Evolutionary conservation across 2,329 filamentous ascomycete genomes (phyloP).

Genomic region (Sporothrix humicola): DNA sequence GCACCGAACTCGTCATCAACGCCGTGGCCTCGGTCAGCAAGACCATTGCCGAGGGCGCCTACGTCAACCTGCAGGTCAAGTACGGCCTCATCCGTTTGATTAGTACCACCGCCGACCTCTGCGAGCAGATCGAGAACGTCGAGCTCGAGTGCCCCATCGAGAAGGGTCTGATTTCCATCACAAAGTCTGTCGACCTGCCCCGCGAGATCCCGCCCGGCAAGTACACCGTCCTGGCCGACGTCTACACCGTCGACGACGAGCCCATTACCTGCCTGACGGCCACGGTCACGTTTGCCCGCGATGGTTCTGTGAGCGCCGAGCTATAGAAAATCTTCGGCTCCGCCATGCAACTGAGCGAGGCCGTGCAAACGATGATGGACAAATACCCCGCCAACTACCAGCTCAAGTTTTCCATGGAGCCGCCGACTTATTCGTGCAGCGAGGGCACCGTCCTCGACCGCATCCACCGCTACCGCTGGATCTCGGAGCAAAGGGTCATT

Average conservation of each 20-base stretch:
- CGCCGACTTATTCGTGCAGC: too few species aligned
- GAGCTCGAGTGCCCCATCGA: conserved; percentile 88
- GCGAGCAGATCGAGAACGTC: conserved; percentile 86
- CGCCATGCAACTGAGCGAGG: neutral
- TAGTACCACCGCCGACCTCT: conserved; percentile 80
- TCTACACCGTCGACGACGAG: conserved; percentile 72
- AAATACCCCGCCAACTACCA: neutral
- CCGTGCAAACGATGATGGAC: neutral
- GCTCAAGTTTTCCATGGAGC: neutral
- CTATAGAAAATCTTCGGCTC: conserved; percentile 15
- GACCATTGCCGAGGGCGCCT: conserved; percentile 76
- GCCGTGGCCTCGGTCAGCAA: conserved; percentile 77
- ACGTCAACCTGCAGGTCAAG: conserved; percentile 84
- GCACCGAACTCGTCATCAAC: conserved; percentile 75
- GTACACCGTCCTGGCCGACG: conserved; percentile 88
- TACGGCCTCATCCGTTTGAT: conserved; percentile 92
- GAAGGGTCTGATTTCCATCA: conserved; percentile 73
- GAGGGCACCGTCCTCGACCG: too few species aligned
- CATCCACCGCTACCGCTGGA: too few species aligned
- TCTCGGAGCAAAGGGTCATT: too few species aligned
- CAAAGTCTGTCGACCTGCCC: conserved; percentile 84
- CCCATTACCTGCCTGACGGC: conserved; percentile 88
- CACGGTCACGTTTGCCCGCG: conserved; percentile 65
- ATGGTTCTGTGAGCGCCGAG: conserved; percentile 28
- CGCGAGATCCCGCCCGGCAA: conserved; percentile 89